A percentile compares a stretch with the other conserved stretches of the same genome.
Conservation (phyloP, 345 rosid species). For the Dipteronia sinensis region DNA sequence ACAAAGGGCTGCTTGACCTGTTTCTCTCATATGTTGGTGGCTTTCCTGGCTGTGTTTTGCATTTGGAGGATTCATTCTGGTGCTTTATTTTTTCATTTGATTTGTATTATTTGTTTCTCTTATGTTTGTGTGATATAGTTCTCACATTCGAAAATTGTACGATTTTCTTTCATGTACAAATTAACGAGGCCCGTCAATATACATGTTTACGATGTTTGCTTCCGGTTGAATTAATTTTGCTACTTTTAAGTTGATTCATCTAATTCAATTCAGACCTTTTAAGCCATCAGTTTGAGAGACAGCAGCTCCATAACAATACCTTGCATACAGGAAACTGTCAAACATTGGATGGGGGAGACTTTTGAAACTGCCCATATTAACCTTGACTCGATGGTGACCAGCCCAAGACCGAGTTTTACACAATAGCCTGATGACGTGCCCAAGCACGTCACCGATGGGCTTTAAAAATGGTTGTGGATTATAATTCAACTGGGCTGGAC, state of each 20-base stretch:
- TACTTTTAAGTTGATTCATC: slow-evolving; percentile 3
- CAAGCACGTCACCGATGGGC: no score
- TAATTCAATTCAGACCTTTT: neutral
- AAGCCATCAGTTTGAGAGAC: neutral
- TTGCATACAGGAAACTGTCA: no score
- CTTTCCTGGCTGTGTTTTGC: slow-evolving; percentile 22
- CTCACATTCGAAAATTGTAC: slow-evolving; percentile 12
- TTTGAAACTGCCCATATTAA: no score
- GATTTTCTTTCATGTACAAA: slow-evolving; percentile 18
- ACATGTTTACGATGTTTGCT: neutral
- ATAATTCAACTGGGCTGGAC: no score
- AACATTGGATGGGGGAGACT: no score
- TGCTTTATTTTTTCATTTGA: slow-evolving; percentile 26
- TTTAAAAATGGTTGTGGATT: no score
- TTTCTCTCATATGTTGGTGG: slow-evolving; percentile 18
- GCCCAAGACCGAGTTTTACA: no score
- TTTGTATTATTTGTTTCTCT: slow-evolving; percentile 11
- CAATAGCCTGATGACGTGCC: no score
- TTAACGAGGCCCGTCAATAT: neutral
- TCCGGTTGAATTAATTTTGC: slow-evolving; percentile 1
- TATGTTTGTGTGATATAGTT: slow-evolving; percentile 17
- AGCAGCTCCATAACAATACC: no score
- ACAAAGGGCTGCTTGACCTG: slow-evolving; percentile 6
- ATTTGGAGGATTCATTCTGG: slow-evolving; percentile 20
- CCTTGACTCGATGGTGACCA: no score